Evolutionary conservation across 495 filamentous ascomycete genomes (phyloP).

Genomic region (Aspergillus panamensis): DNA sequence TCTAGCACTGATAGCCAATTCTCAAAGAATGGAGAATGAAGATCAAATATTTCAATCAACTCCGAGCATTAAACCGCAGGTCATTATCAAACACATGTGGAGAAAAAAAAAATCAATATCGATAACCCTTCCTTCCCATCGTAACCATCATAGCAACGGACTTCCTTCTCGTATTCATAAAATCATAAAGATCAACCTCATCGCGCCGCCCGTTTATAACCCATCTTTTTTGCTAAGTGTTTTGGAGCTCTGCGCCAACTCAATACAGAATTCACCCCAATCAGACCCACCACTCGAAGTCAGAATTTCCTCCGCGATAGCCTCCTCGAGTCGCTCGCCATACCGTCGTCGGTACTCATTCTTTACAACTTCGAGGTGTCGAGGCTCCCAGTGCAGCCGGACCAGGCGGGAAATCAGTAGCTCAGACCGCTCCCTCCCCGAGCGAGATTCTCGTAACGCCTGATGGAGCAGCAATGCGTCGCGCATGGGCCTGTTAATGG

Average conservation of each 20-base stretch:
- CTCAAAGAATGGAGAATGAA: too few relatives aligned
- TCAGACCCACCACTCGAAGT: constrained; percentile 37
- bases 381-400: constrained; percentile 78
- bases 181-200: constrained; percentile 1
- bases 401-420: constrained; percentile 77
- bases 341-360: constrained; percentile 68
- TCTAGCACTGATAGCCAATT: too few relatives aligned
- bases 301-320: constrained; percentile 50
- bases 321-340: constrained; percentile 61
- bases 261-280: constrained; percentile 58
- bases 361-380: constrained; percentile 71
- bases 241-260: constrained; percentile 45
- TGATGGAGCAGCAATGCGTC: constrained; percentile 94
- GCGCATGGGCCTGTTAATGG: constrained; percentile 91
- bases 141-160: background rate
- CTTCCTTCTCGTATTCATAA: background rate
- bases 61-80: too few relatives aligned
- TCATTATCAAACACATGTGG: too few relatives aligned
- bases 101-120: background rate
- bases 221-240: background rate
- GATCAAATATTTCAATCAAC: too few relatives aligned
- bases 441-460: constrained; percentile 63
- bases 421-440: constrained; percentile 71
- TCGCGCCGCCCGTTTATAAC: background rate
- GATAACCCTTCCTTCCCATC: constrained; percentile 5